Conservation (phyloP, 177 flowering plant species). For the Vitis hybrid region DNA sequence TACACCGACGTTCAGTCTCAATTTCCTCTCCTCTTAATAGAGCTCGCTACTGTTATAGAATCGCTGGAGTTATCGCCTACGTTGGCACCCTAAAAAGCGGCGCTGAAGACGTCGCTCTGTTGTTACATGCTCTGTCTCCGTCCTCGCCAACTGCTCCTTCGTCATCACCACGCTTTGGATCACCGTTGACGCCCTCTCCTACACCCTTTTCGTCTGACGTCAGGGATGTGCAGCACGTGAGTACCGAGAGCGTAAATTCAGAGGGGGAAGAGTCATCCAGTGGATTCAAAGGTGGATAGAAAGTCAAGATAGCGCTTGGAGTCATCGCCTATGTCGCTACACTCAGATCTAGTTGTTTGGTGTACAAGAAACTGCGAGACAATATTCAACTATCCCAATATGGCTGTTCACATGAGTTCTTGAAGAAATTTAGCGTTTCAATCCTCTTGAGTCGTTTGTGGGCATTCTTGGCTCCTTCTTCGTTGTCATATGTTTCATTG, state of each 20-base stretch:
- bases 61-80: too few species aligned
- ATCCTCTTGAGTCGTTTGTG: conserved; percentile 36
- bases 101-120: too few species aligned
- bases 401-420: conserved; percentile 30
- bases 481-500: conserved; percentile 26
- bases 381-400: conserved; percentile 44
- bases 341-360: conserved; percentile 32
- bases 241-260: not conserved
- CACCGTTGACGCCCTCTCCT: conserved; percentile 4
- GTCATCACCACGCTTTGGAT: too few species aligned
- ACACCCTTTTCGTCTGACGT: conserved; percentile 16
- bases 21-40: too few species aligned
- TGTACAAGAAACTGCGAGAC: conserved; percentile 52
- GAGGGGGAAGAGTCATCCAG: conserved; percentile 6
- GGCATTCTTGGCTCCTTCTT: conserved; percentile 35
- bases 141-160: too few species aligned
- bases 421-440: conserved; percentile 40
- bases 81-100: too few species aligned
- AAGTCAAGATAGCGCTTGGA: conserved; percentile 48
- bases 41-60: too few species aligned
- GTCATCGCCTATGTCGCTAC: conserved; percentile 33
- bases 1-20: not conserved
- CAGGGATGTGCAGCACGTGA: conserved; percentile 17
- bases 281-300: conserved; percentile 44
- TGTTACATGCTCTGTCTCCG: too few species aligned